Percentiles rank a stretch among this genome's conserved stretches.
Conservation (phyloP, 352 stramenopile genomes). For the Globisporangium barbulae region DNA sequence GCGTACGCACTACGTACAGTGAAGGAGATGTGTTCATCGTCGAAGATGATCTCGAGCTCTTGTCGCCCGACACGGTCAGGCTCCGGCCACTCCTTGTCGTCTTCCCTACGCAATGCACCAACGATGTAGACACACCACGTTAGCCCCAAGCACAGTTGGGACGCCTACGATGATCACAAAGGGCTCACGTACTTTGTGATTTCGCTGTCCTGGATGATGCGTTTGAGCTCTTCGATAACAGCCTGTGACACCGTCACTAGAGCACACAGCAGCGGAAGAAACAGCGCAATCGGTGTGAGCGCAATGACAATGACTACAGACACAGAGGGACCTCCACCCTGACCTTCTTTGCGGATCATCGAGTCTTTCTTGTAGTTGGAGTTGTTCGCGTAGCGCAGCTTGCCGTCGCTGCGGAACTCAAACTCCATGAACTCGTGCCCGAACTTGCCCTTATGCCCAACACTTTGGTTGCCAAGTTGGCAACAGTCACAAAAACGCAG, state of each 20-base stretch:
- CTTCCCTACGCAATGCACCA: constrained; percentile 53
- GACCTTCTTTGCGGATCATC: constrained; percentile 97
- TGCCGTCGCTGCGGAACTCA: constrained; percentile 90
- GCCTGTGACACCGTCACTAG: constrained; percentile 88
- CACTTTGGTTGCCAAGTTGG: constrained; percentile 36
- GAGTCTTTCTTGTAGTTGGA: constrained; percentile 98
- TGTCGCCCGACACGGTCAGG: constrained; percentile 91
- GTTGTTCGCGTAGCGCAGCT: constrained; percentile 97
- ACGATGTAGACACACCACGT: neutral
- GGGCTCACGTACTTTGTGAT: constrained; percentile 79
- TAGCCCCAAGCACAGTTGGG: neutral
- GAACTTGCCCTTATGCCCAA: constrained; percentile 96
- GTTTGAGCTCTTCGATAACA: constrained; percentile 93
- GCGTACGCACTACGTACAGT: constrained; percentile 44
- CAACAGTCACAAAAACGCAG: neutral
- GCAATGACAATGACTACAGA: neutral
- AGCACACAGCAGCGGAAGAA: neutral
- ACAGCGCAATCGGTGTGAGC: neutral
- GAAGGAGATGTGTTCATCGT: constrained; percentile 97
- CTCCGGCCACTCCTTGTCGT: constrained; percentile 96
- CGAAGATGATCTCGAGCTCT: constrained; percentile 96
- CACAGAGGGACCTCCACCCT: neutral
- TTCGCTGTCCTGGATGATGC: constrained; percentile 91
- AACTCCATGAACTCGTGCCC: constrained; percentile 98
- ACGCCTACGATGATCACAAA: neutral